Evolutionary conservation across 75 land plant genomes (phyloP), one percentile per base, ranked within the genome.

Genomic region (Sequoia sempervirens): DNA sequence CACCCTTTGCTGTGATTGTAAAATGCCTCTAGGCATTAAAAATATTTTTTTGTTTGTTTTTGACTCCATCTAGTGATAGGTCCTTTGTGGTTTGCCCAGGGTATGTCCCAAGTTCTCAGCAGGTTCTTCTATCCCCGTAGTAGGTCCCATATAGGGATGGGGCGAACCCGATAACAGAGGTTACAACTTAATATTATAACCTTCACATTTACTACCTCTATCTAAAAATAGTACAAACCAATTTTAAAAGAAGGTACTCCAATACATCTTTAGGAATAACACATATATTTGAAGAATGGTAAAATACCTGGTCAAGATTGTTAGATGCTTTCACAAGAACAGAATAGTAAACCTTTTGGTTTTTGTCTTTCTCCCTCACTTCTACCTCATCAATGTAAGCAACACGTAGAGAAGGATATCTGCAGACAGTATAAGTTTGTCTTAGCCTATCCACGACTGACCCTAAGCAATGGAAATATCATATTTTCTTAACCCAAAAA

Each of bases 311-410:
- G 90, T 97, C 99, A 54, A 92, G 88, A 53, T 91, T 91, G 64
- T 97, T 88, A 30, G 87, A 93, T 81, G 96, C 99, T 86, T 96
- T 95, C 40, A 97, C 90, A 86, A 97, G 91, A 28, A 97, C 96
- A 20, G 99, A 97, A 84, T 96, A 96, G 82, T 93, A 97, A 40
- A 86, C 89, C 82, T 97, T 97, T 26, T 94, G 84, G 66, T 87
- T 68, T 82, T 88, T 97, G 23, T 92, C 96, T 45, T 89, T 89
- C 46, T 87, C 88, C 82, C 89, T 84, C 70, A 92, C 95, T 74
- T 97, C 99, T 85, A 88, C 86, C 79, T 94, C 95, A 87, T 97
- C 99, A 37, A 97, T 91, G 83, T 96, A 97, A 66, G 99, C 99
- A 78, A 97, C 94, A 74, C 99, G 95, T 75, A 97, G 85, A 80